These are phyloP conservation scores for Solanum tarijense DNA, from an alignment of 257 asterid genomes.

Conservation along the genomic window DNA sequence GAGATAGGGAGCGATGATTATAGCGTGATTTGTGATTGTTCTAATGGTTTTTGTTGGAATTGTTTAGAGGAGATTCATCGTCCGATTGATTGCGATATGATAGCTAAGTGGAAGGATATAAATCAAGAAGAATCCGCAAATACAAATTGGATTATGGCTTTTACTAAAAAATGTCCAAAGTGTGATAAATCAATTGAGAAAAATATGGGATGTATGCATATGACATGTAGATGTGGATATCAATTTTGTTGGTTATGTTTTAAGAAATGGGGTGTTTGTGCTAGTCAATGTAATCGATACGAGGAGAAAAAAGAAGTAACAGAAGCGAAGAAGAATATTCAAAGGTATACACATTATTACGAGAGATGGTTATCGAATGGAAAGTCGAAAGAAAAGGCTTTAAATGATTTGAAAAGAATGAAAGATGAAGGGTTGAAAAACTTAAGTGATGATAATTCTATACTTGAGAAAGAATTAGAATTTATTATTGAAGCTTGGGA, in stretches of 20 bases:
- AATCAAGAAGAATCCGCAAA: not conserved
- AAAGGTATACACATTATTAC: not conserved
- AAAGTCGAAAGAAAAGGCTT: slow-evolving; percentile 1
- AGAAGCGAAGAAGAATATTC: not conserved
- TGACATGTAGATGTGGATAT: not conserved
- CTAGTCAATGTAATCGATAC: not conserved
- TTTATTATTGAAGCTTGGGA: slow-evolving; percentile 28
- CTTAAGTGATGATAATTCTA: not conserved
- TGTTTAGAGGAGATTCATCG: slow-evolving; percentile 11
- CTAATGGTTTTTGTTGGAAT: slow-evolving; percentile 6
- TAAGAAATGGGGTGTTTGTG: not conserved
- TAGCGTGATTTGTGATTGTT: slow-evolving; percentile 3
- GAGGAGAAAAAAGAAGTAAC: not conserved
- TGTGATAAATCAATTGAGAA: slow-evolving; percentile 2
- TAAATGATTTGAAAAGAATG: not conserved
- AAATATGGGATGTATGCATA: slow-evolving; percentile 11
- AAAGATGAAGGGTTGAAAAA: not conserved
- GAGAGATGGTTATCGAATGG: slow-evolving; percentile 6
- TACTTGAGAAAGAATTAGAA: not conserved
- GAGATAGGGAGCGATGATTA: not conserved
- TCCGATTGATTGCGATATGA: slow-evolving; percentile 4
- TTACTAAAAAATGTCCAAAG: slow-evolving; percentile 3
- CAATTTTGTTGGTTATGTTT: slow-evolving; percentile 16
- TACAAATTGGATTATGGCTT: not conserved
- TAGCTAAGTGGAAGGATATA: not conserved